Conservation (phyloP, 805 yeast species). For the Schwanniomyces vanrijiae region DNA sequence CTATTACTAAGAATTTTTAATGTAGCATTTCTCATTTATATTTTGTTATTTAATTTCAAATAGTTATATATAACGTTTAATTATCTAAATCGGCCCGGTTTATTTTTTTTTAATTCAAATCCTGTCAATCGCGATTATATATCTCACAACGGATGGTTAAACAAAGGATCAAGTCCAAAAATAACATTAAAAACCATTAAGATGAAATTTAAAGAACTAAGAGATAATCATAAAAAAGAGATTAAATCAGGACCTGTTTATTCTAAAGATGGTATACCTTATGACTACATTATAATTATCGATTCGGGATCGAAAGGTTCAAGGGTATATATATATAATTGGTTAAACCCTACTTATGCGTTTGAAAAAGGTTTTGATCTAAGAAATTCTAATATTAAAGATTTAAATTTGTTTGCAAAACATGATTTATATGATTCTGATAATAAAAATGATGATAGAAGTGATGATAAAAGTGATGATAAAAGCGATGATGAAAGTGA, state of each 20-base stretch:
- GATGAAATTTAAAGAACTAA: neutral
- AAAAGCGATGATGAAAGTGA: too few relatives aligned
- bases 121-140: too few relatives aligned
- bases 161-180: too few relatives aligned
- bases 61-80: neutral
- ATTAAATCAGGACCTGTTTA: constrained; percentile 31
- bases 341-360: constrained; percentile 43
- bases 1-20: neutral
- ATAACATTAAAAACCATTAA: too few relatives aligned
- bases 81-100: too few relatives aligned
- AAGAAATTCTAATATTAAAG: constrained; percentile 1
- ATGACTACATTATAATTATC: constrained; percentile 58
- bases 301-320: constrained; percentile 72
- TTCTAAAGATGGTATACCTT: constrained; percentile 47
- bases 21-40: neutral
- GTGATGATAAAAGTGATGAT: too few relatives aligned
- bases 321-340: constrained; percentile 58
- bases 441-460: constrained; percentile 10
- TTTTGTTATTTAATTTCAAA: neutral
- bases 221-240: constrained; percentile 7
- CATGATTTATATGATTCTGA: constrained; percentile 9
- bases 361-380: constrained; percentile 20
- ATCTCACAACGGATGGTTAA: too few relatives aligned
- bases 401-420: constrained; percentile 11
- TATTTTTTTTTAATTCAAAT: too few relatives aligned